Evolutionary conservation across 768 basidiomycete species (phyloP).

Genomic region (Vararia minispora): DNA sequence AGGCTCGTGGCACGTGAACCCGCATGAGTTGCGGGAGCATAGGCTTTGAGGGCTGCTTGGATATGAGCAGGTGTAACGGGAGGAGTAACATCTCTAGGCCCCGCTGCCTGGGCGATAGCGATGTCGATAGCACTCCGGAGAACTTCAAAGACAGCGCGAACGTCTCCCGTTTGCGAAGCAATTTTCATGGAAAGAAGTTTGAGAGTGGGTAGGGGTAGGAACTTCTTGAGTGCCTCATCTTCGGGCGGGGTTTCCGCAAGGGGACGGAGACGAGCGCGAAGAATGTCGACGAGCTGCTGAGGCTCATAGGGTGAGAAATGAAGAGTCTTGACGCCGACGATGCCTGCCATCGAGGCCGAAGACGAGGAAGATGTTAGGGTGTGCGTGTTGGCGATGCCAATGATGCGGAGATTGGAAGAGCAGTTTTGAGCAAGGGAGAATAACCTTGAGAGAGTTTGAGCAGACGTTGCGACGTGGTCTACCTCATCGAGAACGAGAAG

Average conservation of each 20-base stretch:
- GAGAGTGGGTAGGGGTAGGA: conserved; percentile 55
- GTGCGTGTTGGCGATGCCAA: conserved; percentile 86
- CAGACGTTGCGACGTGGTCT: conserved; percentile 63
- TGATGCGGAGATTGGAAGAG: conserved; percentile 45
- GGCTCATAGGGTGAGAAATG: conserved; percentile 79
- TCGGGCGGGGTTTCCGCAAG: conserved; percentile 25
- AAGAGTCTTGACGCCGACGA: conserved; percentile 40
- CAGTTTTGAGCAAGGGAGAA: conserved; percentile 56
- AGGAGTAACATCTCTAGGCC: conserved; percentile 19
- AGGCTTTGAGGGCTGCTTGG: conserved; percentile 63
- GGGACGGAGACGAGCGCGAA: conserved; percentile 49
- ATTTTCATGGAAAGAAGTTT: conserved; percentile 71
- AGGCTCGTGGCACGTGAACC: conserved; percentile 21
- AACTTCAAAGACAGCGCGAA: conserved; percentile 70
- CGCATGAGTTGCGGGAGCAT: conserved; percentile 27
- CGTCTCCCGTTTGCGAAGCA: conserved; percentile 75
- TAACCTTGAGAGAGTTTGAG: conserved; percentile 46
- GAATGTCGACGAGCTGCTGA: conserved; percentile 55
- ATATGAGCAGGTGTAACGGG: conserved; percentile 57
- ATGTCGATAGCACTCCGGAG: conserved; percentile 71
- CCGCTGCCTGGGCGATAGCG: conserved; percentile 21
- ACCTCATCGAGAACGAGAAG: conserved; percentile 80
- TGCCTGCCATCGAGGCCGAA: conserved; percentile 23
- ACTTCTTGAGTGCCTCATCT: conserved; percentile 27
- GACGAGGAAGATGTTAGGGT: conserved; percentile 53